These are phyloP conservation scores for Bretschneidera sinensis DNA, from an alignment of 345 rosid species.

Conservation along the genomic window DNA sequence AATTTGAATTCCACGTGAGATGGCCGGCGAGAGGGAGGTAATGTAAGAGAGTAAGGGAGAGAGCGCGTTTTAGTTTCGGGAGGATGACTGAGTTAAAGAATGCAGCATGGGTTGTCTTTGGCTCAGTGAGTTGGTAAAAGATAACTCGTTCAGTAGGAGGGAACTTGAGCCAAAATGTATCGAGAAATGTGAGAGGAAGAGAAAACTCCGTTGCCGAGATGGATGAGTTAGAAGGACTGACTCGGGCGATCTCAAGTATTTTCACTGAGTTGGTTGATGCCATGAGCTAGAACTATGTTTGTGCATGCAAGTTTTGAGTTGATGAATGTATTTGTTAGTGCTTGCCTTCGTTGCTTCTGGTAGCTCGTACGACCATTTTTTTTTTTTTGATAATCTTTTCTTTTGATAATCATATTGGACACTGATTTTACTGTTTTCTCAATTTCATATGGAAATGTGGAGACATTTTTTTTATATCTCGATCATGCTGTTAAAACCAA, in stretches of 20 bases:
- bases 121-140: constrained; percentile 24
- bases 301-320: too few species aligned
- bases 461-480: too few species aligned
- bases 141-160: constrained; percentile 28
- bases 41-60: constrained; percentile 21
- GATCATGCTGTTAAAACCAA: too few species aligned
- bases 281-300: constrained; percentile 17
- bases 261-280: background rate
- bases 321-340: too few species aligned
- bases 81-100: constrained; percentile 18
- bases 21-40: constrained; percentile 29
- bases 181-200: constrained; percentile 30
- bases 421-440: too few species aligned
- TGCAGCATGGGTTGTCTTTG: too few species aligned
- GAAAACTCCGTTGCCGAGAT: constrained; percentile 15
- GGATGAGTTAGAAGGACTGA: constrained; percentile 17
- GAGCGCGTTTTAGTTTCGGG: constrained; percentile 29
- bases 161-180: constrained; percentile 22
- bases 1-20: constrained; percentile 12
- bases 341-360: too few species aligned
- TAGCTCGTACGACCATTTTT: too few species aligned
- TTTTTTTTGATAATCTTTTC: too few species aligned
- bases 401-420: too few species aligned
- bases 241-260: constrained; percentile 19
- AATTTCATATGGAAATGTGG: too few species aligned